These are phyloP conservation scores for Kokia cookei DNA, from an alignment of 441 rosid species.

Conservation along the genomic window DNA sequence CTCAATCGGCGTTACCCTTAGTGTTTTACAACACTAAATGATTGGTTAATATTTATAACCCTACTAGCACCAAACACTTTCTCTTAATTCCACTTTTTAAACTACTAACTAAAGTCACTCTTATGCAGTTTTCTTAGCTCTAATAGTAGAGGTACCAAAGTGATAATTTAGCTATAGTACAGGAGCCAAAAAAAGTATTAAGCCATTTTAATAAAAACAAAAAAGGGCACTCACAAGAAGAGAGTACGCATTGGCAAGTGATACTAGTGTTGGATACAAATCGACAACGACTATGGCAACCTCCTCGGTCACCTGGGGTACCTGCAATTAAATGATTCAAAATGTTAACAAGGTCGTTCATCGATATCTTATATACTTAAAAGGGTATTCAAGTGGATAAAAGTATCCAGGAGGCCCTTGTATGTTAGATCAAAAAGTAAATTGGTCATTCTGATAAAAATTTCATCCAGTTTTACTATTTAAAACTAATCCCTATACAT, in stretches of 20 bases:
- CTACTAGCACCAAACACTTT: background rate
- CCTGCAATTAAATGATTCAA: slow-evolving; percentile 38
- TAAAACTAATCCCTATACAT: too few species aligned
- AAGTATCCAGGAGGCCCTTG: too few species aligned
- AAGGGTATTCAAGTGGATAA: background rate
- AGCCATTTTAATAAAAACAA: too few species aligned
- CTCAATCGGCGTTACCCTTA: too few species aligned
- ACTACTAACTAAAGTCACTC: background rate
- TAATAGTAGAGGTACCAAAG: too few species aligned
- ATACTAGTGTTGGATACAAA: slow-evolving; percentile 67
- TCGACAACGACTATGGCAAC: slow-evolving; percentile 68
- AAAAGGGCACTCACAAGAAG: slow-evolving; percentile 57
- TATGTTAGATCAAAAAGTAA: too few species aligned
- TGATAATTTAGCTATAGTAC: too few species aligned
- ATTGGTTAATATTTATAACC: background rate
- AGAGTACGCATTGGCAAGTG: slow-evolving; percentile 82
- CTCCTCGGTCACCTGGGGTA: slow-evolving; percentile 86
- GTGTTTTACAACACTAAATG: background rate
- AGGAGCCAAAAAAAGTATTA: too few species aligned
- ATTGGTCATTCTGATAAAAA: too few species aligned
- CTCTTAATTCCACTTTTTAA: background rate
- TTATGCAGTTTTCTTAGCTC: background rate
- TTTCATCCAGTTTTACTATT: too few species aligned
- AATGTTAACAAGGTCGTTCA: background rate
- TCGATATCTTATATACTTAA: background rate